phyloP scores from a whole-genome alignment of 2,329 filamentous ascomycete genomes.

The Pseudogymnoascus sp. region DNA sequence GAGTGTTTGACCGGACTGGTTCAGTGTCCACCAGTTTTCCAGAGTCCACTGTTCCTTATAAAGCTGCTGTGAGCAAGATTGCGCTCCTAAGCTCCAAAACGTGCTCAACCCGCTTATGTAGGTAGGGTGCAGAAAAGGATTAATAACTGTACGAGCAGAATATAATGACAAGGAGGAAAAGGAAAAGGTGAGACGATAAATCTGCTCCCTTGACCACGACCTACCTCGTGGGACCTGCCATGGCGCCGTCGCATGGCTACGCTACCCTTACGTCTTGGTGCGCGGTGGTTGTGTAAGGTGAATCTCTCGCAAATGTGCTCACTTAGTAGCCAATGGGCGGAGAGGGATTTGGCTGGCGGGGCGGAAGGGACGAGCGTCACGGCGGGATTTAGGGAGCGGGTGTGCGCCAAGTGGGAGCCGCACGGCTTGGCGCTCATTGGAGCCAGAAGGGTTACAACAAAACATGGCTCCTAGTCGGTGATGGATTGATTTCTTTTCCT shows the following conservation, averaged over 20 bases:
- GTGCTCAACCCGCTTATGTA: constrained; percentile 1
- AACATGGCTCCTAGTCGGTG: background rate
- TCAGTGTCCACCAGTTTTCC: background rate
- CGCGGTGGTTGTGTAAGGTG: background rate
- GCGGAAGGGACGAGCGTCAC: background rate
- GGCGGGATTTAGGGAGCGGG: background rate
- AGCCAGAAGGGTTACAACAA: background rate
- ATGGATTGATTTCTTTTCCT: background rate
- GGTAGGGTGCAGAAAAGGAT: background rate
- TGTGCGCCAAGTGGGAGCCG: background rate
- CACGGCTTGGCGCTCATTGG: background rate
- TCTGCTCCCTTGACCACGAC: background rate
- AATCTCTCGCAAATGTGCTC: constrained; percentile 9
- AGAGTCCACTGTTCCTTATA: background rate
- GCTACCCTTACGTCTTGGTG: background rate
- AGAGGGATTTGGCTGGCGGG: background rate
- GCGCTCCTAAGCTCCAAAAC: constrained; percentile 1
- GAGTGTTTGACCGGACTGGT: background rate
- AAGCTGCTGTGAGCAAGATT: background rate
- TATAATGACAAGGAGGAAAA: background rate
- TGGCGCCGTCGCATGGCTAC: background rate
- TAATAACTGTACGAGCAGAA: background rate
- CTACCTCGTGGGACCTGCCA: constrained; percentile 1
- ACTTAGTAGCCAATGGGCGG: constrained; percentile 2
- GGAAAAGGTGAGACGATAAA: background rate